Conservation (phyloP, 805 yeast species). For the Wickerhamomyces xylosicus region DNA sequence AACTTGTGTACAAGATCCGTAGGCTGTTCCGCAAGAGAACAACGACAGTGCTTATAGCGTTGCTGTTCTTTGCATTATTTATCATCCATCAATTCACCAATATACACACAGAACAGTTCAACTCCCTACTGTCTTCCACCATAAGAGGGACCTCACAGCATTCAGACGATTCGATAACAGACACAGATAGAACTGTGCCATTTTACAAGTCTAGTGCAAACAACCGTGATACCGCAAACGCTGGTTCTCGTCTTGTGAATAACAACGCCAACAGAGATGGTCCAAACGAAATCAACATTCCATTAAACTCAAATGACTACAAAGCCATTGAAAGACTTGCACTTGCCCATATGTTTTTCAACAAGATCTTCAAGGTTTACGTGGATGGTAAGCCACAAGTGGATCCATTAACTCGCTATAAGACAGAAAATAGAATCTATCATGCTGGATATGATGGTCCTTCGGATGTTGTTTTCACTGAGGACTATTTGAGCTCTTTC, state of each 20-base stretch:
- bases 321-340: conserved; percentile 23
- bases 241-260: background rate
- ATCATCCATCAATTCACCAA: conserved; percentile 8
- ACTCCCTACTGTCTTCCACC: conserved; percentile 3
- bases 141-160: no score
- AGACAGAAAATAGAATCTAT: conserved; percentile 35
- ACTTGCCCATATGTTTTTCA: conserved; percentile 32
- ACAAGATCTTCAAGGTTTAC: conserved; percentile 30
- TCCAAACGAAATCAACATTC: conserved; percentile 1
- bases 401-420: conserved; percentile 31
- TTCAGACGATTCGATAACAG: background rate
- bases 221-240: conserved; percentile 1
- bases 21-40: conserved; percentile 12
- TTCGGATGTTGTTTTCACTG: conserved; percentile 35
- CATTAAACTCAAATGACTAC: conserved; percentile 19
- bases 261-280: background rate
- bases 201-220: conserved; percentile 16
- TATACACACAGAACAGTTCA: conserved; percentile 8
- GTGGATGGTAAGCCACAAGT: conserved; percentile 35
- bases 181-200: conserved; percentile 14
- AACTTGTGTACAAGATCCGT: background rate
- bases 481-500: conserved; percentile 39
- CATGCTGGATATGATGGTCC: conserved; percentile 41
- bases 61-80: conserved; percentile 4
- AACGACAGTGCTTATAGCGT: conserved; percentile 4